Evolutionary conservation across 2,329 filamentous ascomycete genomes (phyloP), one percentile per base, ranked within the genome.

Genomic region (Talaromyces verruculosus): DNA sequence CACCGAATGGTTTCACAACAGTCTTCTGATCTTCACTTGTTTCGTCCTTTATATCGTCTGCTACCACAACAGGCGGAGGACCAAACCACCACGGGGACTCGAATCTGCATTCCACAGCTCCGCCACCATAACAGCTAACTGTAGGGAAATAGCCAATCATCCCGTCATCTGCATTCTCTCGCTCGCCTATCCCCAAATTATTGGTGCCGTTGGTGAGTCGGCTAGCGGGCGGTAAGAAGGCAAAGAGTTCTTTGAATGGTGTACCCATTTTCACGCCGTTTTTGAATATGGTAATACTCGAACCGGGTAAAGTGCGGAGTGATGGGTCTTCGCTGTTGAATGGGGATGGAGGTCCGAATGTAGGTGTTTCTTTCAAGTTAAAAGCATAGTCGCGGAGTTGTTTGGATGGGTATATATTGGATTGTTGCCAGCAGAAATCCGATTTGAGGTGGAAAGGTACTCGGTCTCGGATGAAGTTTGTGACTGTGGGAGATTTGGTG

Each of bases 71-170:
- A 11, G 84, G 86, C 2, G 87, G 84, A 0, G 93, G 93, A 17
- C 93, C 92, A 74, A 84, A 91, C 93, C 93, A 97, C 81, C 97
- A 98, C 37, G 95, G 85, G 0, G 92, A 93, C 0, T 95, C 94
- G 75, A 99, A 97, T 78, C 97, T 97, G 72, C 94, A 89, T 77
- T 98, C 91, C 17, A 91, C 93, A 1, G 93, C 91, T 28, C 94
- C 95, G 62, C 93, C 94, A 53, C 91, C 89, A 80, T 97, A 98
- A 25, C 95, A 91, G 71, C 93, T 95, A 22, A 99, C 88, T 25
- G 93, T 92, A 1, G 95, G 95, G 74, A 96, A 97, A 80, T 99
- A 99, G 11, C 95, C 96, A 1, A 97, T 86, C 84, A 95, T 91
- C 41, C 94, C 95, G 74, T 99, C 95, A 74, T 99, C 95, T 68